Evolutionary conservation across 2,329 filamentous ascomycete genomes (phyloP).

Genomic region (Exophiala viscosa): DNA sequence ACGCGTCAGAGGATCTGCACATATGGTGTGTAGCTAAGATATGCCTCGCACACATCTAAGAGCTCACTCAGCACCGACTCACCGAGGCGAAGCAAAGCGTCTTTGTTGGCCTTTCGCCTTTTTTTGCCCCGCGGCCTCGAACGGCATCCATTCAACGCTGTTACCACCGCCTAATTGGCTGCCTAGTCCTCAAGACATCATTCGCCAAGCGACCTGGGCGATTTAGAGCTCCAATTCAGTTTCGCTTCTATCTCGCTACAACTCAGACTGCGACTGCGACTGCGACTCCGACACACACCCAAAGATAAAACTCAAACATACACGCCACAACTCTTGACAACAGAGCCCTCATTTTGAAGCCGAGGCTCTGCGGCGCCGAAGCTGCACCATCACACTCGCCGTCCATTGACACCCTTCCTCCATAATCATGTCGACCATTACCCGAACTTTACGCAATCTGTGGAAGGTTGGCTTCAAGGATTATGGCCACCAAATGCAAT

Average conservation of each 20-base stretch:
- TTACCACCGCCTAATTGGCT: neutral
- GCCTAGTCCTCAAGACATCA: neutral
- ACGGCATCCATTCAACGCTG: neutral
- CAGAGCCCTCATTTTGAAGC: neutral
- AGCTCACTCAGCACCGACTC: neutral
- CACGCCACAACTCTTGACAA: neutral
- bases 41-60: no score
- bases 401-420: neutral
- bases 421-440: conserved; percentile 75
- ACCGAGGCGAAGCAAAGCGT: neutral
- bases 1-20: no score
- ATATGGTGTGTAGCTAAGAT: no score
- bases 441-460: conserved; percentile 81
- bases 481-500: conserved; percentile 82
- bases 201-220: neutral
- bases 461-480: conserved; percentile 89
- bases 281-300: neutral
- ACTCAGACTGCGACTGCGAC: neutral
- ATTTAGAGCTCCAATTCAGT: neutral
- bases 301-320: no score
- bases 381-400: neutral
- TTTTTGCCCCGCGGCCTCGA: conserved; percentile 1
- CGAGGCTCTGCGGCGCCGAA: neutral
- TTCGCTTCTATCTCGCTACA: neutral
- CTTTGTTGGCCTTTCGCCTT: neutral